Evolutionary conservation across 805 yeast genomes (phyloP).

Genomic region (Brettanomyces bruxellensis): DNA sequence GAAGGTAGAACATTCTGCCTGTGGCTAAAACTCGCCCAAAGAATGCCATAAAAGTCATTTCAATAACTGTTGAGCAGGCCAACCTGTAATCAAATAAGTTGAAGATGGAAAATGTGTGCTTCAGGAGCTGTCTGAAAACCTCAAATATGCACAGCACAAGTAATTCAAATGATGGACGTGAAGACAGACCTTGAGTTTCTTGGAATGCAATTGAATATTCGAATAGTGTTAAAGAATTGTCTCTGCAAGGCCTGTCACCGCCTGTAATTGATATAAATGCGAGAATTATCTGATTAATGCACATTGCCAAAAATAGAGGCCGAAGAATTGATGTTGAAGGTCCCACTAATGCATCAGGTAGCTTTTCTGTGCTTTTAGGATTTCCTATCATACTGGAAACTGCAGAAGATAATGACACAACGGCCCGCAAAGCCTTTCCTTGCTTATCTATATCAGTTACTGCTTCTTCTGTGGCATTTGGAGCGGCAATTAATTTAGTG

Average conservation of each 20-base stretch:
- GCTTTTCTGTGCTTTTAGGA: not conserved
- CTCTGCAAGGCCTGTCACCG: constrained; percentile 49
- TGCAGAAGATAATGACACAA: not conserved
- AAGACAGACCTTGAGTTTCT: constrained; percentile 41
- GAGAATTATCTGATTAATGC: constrained; percentile 57
- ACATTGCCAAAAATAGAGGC: constrained; percentile 48
- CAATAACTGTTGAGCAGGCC: constrained; percentile 54
- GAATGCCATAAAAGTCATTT: constrained; percentile 41
- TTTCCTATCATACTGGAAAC: not conserved
- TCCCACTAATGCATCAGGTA: constrained; percentile 4
- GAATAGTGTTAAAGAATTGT: constrained; percentile 62
- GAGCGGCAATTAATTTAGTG: constrained; percentile 5
- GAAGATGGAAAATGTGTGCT: constrained; percentile 55
- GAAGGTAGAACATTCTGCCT: constrained; percentile 40
- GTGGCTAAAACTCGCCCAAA: constrained; percentile 31
- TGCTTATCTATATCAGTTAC: not conserved
- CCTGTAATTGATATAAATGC: constrained; percentile 51
- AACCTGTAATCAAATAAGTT: constrained; percentile 47
- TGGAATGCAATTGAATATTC: constrained; percentile 73
- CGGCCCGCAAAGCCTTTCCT: too few relatives aligned
- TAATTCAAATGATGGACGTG: constrained; percentile 45
- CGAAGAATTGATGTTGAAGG: constrained; percentile 49
- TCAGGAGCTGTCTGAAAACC: constrained; percentile 45
- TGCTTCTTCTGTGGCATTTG: constrained; percentile 3
- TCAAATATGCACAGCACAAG: constrained; percentile 46